A percentile compares a stretch with the other conserved stretches of the same genome.
These are phyloP conservation scores for Hanseniaspora pseudoguilliermondii DNA, from an alignment of 805 yeast genomes.

Conservation along the genomic window DNA sequence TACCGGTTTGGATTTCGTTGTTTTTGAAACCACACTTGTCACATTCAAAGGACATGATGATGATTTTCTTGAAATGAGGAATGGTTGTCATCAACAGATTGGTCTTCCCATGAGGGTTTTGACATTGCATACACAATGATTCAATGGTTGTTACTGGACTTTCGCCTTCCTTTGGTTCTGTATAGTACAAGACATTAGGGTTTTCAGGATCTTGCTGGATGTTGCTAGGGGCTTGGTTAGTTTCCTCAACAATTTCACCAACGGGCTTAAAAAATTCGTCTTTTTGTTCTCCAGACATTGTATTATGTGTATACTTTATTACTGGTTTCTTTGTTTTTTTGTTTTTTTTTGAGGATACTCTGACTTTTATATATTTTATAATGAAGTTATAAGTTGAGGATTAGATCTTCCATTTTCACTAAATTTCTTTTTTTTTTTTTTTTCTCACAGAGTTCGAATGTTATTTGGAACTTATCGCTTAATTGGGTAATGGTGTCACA, in stretches of 20 bases:
- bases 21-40: conserved; percentile 88
- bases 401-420: no score
- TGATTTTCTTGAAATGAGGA: conserved; percentile 83
- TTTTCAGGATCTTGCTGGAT: conserved; percentile 27
- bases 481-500: no score
- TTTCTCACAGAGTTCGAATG: no score
- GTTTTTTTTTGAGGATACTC: background rate
- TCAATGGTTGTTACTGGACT: conserved; percentile 93
- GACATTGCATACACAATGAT: conserved; percentile 90
- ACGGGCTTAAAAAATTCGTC: conserved; percentile 43
- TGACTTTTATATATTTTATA: no score
- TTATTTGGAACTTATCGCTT: no score
- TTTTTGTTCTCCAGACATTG: conserved; percentile 19
- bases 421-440: no score
- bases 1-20: conserved; percentile 92
- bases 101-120: conserved; percentile 66
- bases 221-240: conserved; percentile 18
- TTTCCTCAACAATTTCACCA: conserved; percentile 44
- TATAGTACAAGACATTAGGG: conserved; percentile 55
- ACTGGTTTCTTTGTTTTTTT: no score
- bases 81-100: conserved; percentile 73
- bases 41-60: conserved; percentile 89
- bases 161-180: conserved; percentile 56
- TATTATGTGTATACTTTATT: no score
- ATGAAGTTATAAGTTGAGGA: no score